phyloP scores from a whole-genome alignment of 2,329 filamentous ascomycete genomes.

The Alternaria gaisen region DNA sequence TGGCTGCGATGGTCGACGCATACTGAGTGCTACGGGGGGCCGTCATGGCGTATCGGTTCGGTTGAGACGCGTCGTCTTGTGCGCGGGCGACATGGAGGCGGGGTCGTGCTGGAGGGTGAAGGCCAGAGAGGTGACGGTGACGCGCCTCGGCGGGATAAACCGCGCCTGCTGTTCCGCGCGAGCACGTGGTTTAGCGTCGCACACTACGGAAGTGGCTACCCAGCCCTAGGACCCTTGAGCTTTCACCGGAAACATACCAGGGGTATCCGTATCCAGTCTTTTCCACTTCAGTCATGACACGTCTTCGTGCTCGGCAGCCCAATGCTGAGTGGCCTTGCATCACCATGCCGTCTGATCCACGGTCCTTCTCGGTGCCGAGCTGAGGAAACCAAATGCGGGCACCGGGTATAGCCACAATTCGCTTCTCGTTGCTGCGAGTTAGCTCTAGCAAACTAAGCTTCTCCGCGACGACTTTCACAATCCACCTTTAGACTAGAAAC shows the following conservation, averaged over 20 bases:
- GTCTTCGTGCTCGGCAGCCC: conserved; percentile 11
- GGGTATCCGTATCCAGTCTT: conserved; percentile 3
- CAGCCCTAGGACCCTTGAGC: conserved; percentile 2
- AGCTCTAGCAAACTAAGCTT: conserved; percentile 18
- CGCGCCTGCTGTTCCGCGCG: conserved; percentile 13
- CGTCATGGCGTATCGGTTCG: conserved; percentile 33
- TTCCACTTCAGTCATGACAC: conserved; percentile 17
- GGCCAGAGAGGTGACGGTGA: conserved; percentile 13
- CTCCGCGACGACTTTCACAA: conserved; percentile 14
- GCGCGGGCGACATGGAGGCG: conserved; percentile 13
- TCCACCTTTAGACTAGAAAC: conserved; percentile 6
- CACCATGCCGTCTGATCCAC: conserved; percentile 11
- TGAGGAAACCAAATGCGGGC: conserved; percentile 22
- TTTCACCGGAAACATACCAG: conserved; percentile 12
- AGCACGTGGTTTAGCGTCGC: conserved; percentile 22
- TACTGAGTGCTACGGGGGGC: conserved; percentile 34
- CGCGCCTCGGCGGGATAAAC: conserved; percentile 14
- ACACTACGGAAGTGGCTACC: conserved; percentile 2
- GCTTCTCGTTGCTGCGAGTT: neutral
- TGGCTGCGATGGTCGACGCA: conserved; percentile 30
- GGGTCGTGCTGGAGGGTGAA: conserved; percentile 10
- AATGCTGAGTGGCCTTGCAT: conserved; percentile 8
- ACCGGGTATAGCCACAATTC: neutral
- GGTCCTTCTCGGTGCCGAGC: conserved; percentile 6
- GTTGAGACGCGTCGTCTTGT: conserved; percentile 18